Conservation (phyloP, 257 asterid genomes). For the Rhazya stricta region DNA sequence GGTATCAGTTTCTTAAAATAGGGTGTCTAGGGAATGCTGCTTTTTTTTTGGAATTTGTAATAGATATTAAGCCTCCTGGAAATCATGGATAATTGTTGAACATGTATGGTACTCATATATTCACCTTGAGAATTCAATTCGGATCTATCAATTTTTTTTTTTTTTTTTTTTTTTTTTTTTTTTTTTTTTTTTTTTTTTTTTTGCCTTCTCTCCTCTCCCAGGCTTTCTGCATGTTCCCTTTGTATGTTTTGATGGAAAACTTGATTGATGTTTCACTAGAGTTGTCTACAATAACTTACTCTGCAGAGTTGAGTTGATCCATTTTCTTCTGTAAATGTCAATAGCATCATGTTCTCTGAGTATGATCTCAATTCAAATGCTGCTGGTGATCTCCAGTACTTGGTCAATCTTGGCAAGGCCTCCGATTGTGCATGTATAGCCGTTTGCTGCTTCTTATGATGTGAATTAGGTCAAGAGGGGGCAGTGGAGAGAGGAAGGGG, state of each 20-base stretch:
- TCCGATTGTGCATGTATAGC: not conserved
- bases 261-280: not conserved
- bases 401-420: not conserved
- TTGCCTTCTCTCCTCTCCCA: not conserved
- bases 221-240: not conserved
- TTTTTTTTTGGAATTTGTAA: not conserved
- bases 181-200: not conserved
- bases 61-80: not conserved
- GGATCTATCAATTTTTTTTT: not conserved
- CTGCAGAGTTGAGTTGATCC: not conserved
- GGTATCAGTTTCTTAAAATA: slow-evolving; percentile 1
- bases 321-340: not conserved
- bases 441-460: not conserved
- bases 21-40: not conserved
- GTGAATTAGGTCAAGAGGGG: not conserved
- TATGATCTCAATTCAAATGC: not conserved
- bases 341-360: not conserved
- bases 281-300: not conserved
- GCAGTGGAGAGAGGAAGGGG: not conserved
- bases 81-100: not conserved
- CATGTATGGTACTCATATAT: not conserved
- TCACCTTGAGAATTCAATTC: not conserved
- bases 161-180: not conserved
- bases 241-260: not conserved
- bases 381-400: not conserved